Percentiles rank a stretch among this genome's conserved stretches.
Evolutionary conservation across 345 rosid species (phyloP).

Genomic region (Eucalyptus tenuipes): DNA sequence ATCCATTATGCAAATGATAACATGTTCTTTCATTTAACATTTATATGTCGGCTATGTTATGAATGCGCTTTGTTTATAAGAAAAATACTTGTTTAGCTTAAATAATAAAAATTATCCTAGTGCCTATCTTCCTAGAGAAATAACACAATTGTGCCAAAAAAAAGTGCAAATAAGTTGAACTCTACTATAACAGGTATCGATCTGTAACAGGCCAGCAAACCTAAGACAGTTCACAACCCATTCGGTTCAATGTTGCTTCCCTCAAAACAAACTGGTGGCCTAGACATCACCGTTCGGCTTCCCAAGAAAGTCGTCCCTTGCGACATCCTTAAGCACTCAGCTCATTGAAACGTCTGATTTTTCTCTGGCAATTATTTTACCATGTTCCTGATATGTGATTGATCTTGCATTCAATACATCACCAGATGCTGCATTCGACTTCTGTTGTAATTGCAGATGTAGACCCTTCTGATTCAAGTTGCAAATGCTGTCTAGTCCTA

Average conservation of each 20-base stretch:
- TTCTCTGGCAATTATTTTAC: background rate
- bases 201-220: background rate
- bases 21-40: background rate
- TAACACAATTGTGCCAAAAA: background rate
- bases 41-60: background rate
- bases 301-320: background rate
- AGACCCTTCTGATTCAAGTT: background rate
- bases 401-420: background rate
- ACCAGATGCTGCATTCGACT: background rate
- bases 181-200: background rate
- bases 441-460: background rate
- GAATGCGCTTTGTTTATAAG: background rate
- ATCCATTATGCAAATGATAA: background rate
- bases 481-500: background rate
- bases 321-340: background rate
- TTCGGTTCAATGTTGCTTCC: background rate
- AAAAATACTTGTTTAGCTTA: background rate
- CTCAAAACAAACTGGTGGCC: background rate
- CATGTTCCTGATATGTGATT: background rate
- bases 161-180: background rate
- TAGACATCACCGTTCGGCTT: background rate
- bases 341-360: background rate
- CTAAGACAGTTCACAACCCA: background rate
- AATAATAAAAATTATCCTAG: background rate
- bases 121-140: background rate